Evolutionary conservation across 2,329 filamentous ascomycete genomes (phyloP).

Genomic region (Talaromyces islandicus): DNA sequence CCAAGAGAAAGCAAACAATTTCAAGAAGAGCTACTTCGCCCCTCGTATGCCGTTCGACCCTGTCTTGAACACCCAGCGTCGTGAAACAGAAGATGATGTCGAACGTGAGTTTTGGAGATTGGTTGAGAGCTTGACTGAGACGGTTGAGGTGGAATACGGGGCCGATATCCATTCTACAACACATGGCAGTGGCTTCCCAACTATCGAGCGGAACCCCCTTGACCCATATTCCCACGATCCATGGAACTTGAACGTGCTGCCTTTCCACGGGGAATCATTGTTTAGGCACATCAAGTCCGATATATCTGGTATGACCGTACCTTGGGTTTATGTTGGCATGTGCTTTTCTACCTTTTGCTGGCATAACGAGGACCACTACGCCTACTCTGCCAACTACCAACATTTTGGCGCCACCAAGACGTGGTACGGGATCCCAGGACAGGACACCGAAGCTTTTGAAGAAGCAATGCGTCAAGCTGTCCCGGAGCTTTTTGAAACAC

Average conservation of each 20-base stretch:
- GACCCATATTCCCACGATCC: slow-evolving; percentile 83
- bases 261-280: slow-evolving; percentile 81
- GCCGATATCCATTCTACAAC: slow-evolving; percentile 98
- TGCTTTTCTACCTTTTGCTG: slow-evolving; percentile 99
- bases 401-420: slow-evolving; percentile 98
- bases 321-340: slow-evolving; percentile 99
- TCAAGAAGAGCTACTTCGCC: slow-evolving; percentile 91
- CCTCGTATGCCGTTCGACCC: slow-evolving; percentile 85
- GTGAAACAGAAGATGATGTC: slow-evolving; percentile 89
- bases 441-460: slow-evolving; percentile 92
- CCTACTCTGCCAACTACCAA: slow-evolving; percentile 97
- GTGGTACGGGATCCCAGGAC: slow-evolving; percentile 95
- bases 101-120: slow-evolving; percentile 96
- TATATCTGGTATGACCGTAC: slow-evolving; percentile 98
- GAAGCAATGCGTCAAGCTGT: slow-evolving; percentile 91
- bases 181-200: slow-evolving; percentile 94
- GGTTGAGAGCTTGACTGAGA: slow-evolving; percentile 88
- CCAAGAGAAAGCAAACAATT: slow-evolving; percentile 89
- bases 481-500: slow-evolving; percentile 92
- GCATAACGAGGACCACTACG: slow-evolving; percentile 98
- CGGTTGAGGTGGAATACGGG: slow-evolving; percentile 95
- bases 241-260: slow-evolving; percentile 93
- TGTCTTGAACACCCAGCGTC: slow-evolving; percentile 69
- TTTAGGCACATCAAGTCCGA: slow-evolving; percentile 98
- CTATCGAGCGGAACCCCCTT: slow-evolving; percentile 80